Evolutionary conservation across 331 rosid genomes (phyloP).

Genomic region (Ulmus americana): DNA sequence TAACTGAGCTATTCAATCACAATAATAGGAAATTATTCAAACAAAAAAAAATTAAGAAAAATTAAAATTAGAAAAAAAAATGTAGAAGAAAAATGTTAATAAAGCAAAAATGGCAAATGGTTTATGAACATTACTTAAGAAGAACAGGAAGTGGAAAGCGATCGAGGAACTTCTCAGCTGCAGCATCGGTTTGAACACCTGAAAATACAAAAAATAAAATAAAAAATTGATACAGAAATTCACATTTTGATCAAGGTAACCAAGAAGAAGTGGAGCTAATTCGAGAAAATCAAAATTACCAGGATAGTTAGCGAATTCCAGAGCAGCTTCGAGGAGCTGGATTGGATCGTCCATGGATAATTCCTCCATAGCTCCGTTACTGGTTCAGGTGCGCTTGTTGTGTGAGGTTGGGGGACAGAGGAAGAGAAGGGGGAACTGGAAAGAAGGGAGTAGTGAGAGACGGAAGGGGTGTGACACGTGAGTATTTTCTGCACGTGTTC

Average conservation of each 20-base stretch:
- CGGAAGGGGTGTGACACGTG: neutral
- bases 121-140: conserved; percentile 38
- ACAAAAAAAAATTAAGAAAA: too few relatives aligned
- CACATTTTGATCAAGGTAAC: too few relatives aligned
- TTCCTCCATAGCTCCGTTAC: conserved; percentile 32
- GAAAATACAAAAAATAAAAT: conserved; percentile 7
- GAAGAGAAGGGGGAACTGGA: neutral
- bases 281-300: conserved; percentile 15
- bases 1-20: too few relatives aligned
- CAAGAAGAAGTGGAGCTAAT: too few relatives aligned
- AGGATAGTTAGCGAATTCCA: conserved; percentile 36
- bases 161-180: conserved; percentile 55
- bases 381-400: neutral
- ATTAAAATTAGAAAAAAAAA: neutral
- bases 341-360: conserved; percentile 37
- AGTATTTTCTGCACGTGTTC: too few relatives aligned
- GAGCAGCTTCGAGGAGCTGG: conserved; percentile 43
- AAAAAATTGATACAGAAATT: neutral
- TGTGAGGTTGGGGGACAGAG: neutral
- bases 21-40: neutral
- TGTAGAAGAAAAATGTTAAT: neutral
- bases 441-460: conserved; percentile 5
- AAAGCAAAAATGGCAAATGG: neutral
- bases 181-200: conserved; percentile 63
- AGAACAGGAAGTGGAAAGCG: conserved; percentile 73